phyloP scores from a whole-genome alignment of 805 yeast species.

The Starmerella potacharoeniae region DNA sequence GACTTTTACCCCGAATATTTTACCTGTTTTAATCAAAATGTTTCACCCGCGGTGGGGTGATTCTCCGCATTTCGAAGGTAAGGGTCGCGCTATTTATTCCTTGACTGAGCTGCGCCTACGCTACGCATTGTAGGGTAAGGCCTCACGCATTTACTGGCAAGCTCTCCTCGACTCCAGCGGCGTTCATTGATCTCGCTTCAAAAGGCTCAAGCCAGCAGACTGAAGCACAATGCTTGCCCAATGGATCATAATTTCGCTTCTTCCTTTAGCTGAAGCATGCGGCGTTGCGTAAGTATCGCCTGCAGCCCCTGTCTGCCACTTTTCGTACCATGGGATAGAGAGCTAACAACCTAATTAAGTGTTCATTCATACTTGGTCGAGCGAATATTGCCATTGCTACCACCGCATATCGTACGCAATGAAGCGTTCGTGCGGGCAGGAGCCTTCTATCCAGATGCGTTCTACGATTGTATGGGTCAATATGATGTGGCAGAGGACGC shows the following conservation, averaged over 20 bases:
- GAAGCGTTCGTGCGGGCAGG: slow-evolving; percentile 41
- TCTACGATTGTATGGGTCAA: slow-evolving; percentile 46
- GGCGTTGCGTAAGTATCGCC: slow-evolving; percentile 23
- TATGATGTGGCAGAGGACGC: slow-evolving; percentile 47
- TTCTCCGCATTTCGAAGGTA: neutral
- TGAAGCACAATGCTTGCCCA: neutral
- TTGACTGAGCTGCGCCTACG: neutral
- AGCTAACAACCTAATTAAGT: slow-evolving; percentile 3
- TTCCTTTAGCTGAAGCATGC: slow-evolving; percentile 10
- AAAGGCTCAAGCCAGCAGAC: no score
- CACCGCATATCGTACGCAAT: slow-evolving; percentile 28
- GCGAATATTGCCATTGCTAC: slow-evolving; percentile 24
- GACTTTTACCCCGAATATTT: neutral
- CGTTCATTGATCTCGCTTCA: no score
- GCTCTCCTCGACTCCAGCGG: neutral
- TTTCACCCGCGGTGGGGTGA: neutral
- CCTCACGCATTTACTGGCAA: neutral
- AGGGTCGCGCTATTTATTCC: neutral
- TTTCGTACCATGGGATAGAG: neutral
- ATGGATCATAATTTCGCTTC: neutral
- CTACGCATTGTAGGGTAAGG: neutral
- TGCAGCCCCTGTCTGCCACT: no score
- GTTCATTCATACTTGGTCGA: slow-evolving; percentile 23
- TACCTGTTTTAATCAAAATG: neutral
- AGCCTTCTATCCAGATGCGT: slow-evolving; percentile 58